A percentile compares a stretch with the other conserved stretches of the same genome.
phyloP scores from a whole-genome alignment of 176 grass and related monocot species.

The Alloteropsis semialata region DNA sequence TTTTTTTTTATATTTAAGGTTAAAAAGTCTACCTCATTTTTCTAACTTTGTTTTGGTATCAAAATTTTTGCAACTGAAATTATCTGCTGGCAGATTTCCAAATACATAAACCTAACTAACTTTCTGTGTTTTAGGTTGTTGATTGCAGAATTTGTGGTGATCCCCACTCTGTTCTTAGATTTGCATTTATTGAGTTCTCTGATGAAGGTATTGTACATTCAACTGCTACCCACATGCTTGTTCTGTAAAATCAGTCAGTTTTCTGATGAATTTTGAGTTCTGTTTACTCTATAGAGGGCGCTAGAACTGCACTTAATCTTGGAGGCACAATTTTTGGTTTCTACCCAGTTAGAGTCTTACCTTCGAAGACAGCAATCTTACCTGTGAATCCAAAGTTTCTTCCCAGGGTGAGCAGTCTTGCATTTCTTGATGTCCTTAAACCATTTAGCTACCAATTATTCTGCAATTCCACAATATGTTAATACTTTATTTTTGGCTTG shows the following conservation, averaged over 20 bases:
- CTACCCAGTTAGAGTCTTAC: conserved; percentile 92
- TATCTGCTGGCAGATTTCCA: conserved; percentile 10
- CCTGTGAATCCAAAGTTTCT: conserved; percentile 99
- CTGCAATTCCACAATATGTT: conserved; percentile 18
- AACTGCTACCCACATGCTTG: background rate
- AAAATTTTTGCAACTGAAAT: background rate
- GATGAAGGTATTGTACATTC: conserved; percentile 65
- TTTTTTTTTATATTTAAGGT: background rate
- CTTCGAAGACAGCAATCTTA: conserved; percentile 96
- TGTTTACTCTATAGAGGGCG: conserved; percentile 46
- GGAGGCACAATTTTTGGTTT: conserved; percentile 85
- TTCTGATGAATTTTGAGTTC: conserved; percentile 19
- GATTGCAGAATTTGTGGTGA: conserved; percentile 94
- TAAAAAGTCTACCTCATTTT: background rate
- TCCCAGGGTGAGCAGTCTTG: conserved; percentile 53
- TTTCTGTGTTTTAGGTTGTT: conserved; percentile 54
- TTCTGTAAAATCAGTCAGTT: background rate
- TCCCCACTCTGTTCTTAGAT: conserved; percentile 87
- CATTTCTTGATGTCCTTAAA: background rate
- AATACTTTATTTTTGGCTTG: conserved; percentile 27
- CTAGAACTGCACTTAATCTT: conserved; percentile 74
- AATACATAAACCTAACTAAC: conserved; percentile 1
- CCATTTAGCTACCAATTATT: background rate
- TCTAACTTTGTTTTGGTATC: background rate
- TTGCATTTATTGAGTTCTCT: conserved; percentile 94